Percentiles rank a stretch among this genome's conserved stretches.
These are phyloP conservation scores for Entomortierella parvispora DNA, from an alignment of 192 early-diverging fungal species.

Conservation along the genomic window DNA sequence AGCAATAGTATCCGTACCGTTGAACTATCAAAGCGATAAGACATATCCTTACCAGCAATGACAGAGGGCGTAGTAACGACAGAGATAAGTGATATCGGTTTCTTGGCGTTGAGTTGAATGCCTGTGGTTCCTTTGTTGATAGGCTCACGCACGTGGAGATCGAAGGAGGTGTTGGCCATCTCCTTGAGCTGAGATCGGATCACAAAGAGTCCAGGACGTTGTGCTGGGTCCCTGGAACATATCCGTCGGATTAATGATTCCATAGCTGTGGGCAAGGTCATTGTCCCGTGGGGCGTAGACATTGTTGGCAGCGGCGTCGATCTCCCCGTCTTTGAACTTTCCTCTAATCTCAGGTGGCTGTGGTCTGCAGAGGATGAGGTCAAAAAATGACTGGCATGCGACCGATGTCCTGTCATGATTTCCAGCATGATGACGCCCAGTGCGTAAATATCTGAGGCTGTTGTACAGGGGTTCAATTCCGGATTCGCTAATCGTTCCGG, in stretches of 20 bases:
- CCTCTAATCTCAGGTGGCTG: slow-evolving; percentile 2
- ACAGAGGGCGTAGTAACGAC: slow-evolving; percentile 43
- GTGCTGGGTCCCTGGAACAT: slow-evolving; percentile 40
- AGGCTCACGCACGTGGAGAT: slow-evolving; percentile 48
- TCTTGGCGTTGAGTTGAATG: slow-evolving; percentile 49
- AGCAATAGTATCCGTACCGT: background rate
- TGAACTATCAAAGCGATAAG: background rate
- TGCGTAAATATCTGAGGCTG: slow-evolving; percentile 42
- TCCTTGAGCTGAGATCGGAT: slow-evolving; percentile 50
- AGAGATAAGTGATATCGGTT: slow-evolving; percentile 50
- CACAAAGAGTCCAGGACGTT: slow-evolving; percentile 31
- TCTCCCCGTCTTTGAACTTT: slow-evolving; percentile 3
- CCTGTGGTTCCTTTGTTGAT: slow-evolving; percentile 44
- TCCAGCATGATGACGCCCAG: slow-evolving; percentile 52
- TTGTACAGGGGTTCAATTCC: slow-evolving; percentile 45
- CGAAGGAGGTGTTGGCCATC: slow-evolving; percentile 49
- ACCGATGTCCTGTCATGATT: slow-evolving; percentile 46
- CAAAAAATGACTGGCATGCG: slow-evolving; percentile 38
- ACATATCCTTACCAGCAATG: slow-evolving; percentile 21
- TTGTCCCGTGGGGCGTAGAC: slow-evolving; percentile 37
- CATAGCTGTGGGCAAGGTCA: slow-evolving; percentile 34
- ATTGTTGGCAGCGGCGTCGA: slow-evolving; percentile 19
- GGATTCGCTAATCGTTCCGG: slow-evolving; percentile 50
- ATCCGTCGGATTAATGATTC: slow-evolving; percentile 46
- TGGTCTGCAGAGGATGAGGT: slow-evolving; percentile 21